Evolutionary conservation across 2,329 filamentous ascomycete species (phyloP).

Genomic region (Lomentospora prolificans): DNA sequence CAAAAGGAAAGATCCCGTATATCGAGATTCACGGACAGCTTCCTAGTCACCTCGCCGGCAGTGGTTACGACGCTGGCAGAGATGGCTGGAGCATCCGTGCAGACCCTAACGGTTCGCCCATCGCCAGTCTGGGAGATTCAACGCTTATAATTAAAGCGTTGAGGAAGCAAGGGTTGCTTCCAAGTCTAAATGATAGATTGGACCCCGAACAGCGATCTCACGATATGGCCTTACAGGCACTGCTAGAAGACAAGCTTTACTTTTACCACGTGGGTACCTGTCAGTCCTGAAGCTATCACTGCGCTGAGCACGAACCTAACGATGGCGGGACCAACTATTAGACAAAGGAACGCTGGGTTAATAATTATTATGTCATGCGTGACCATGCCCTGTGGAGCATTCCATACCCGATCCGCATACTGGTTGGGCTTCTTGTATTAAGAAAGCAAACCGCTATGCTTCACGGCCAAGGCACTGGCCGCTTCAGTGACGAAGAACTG

Average conservation of each 20-base stretch:
- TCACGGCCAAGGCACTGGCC: constrained; percentile 45
- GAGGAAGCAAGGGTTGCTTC: constrained; percentile 26
- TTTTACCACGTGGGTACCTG: constrained; percentile 34
- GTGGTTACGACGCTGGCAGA: neutral
- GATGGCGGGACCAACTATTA: neutral
- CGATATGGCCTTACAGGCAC: constrained; percentile 41
- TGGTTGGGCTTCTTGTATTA: constrained; percentile 41
- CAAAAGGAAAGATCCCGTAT: constrained; percentile 53
- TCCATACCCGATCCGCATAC: constrained; percentile 39
- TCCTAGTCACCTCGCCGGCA: neutral
- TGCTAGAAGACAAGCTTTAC: constrained; percentile 52
- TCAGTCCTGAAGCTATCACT: neutral
- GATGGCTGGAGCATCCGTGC: neutral
- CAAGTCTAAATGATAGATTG: constrained; percentile 38
- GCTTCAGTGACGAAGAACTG: constrained; percentile 41
- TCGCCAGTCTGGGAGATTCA: constrained; percentile 36
- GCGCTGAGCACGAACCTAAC: neutral
- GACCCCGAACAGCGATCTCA: constrained; percentile 26
- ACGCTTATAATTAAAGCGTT: constrained; percentile 35
- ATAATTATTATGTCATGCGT: constrained; percentile 51
- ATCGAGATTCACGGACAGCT: constrained; percentile 23
- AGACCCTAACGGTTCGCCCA: neutral
- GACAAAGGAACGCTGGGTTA: constrained; percentile 43
- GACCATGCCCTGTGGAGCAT: constrained; percentile 35
- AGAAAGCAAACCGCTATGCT: constrained; percentile 32